Conservation (phyloP, 2,329 filamentous ascomycete genomes). For the Albophoma yamanashiensis region DNA sequence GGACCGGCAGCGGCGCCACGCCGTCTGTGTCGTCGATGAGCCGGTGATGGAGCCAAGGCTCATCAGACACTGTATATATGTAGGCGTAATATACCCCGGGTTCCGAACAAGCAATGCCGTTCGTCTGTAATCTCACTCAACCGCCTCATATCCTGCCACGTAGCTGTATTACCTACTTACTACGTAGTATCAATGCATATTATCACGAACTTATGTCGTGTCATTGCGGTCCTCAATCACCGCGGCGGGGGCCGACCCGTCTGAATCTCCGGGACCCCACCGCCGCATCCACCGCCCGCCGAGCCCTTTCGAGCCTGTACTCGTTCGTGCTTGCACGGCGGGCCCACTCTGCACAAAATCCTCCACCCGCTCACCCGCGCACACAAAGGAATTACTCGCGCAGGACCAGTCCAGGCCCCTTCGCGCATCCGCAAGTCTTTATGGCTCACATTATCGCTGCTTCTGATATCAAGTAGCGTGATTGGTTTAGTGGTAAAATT, state of each 20-base stretch:
- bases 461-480: conserved; percentile 2
- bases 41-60: background rate
- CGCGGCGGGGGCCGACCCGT: background rate
- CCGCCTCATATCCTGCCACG: background rate
- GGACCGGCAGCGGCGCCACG: background rate
- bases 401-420: background rate
- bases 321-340: background rate
- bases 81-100: background rate
- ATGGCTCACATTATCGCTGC: background rate
- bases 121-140: background rate
- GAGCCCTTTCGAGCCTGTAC: too few species aligned
- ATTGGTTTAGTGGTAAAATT: conserved; percentile 19
- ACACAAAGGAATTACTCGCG: background rate
- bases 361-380: background rate
- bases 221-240: background rate
- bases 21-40: background rate
- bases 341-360: background rate
- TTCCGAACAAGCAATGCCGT: background rate
- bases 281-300: background rate
- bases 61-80: background rate
- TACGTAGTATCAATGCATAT: too few species aligned
- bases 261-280: background rate
- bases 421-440: background rate
- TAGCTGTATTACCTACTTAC: background rate
- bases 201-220: background rate